Percentiles rank a stretch among this genome's conserved stretches.
These are phyloP conservation scores for Lentinula guzmanii DNA, from an alignment of 768 basidiomycete species.

Conservation along the genomic window DNA sequence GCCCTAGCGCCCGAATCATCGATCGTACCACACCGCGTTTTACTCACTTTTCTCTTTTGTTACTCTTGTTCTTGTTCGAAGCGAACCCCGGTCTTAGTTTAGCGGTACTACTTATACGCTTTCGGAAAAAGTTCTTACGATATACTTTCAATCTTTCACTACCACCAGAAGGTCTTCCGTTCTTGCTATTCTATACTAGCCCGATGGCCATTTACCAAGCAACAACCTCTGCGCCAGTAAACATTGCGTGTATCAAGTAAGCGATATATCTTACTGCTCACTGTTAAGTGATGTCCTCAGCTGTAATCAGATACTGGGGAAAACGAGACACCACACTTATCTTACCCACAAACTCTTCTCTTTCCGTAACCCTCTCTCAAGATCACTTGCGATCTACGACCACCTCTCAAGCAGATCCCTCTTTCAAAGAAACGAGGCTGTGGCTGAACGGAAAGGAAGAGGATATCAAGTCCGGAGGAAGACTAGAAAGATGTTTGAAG, in stretches of 20 bases:
- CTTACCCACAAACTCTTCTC: constrained; percentile 94
- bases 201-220: constrained; percentile 53
- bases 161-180: neutral
- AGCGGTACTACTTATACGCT: no score
- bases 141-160: neutral
- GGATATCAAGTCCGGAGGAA: constrained; percentile 73
- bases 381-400: constrained; percentile 94
- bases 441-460: constrained; percentile 97
- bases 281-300: neutral
- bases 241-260: constrained; percentile 98
- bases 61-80: neutral
- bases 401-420: constrained; percentile 77
- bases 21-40: neutral
- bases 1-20: neutral
- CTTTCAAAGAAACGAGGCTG: constrained; percentile 70
- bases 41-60: neutral
- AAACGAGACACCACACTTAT: constrained; percentile 95
- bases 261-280: constrained; percentile 5
- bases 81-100: neutral
- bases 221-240: constrained; percentile 89
- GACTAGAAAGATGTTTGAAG: constrained; percentile 77
- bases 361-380: constrained; percentile 96
- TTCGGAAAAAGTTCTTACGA: neutral
- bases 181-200: no score
- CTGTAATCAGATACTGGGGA: constrained; percentile 83